phyloP scores from a whole-genome alignment of 768 basidiomycete genomes.

The Fomitopsis serialis region DNA sequence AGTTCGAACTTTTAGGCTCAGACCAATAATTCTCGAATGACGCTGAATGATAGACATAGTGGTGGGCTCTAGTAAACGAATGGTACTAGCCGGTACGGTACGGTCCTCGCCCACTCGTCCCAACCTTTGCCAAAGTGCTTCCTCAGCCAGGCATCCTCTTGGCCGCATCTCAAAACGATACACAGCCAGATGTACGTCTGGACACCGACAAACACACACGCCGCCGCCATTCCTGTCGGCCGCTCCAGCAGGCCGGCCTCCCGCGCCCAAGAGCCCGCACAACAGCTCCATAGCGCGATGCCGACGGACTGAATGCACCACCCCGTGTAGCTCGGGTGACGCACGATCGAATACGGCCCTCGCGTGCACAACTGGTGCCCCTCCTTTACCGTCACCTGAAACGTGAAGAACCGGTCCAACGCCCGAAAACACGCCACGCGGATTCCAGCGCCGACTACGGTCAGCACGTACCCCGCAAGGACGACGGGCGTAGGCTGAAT shows the following conservation, averaged over 20 bases:
- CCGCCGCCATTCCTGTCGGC: conserved; percentile 2
- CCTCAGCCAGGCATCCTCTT: background rate
- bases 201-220: background rate
- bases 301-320: too few species aligned
- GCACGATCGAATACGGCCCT: too few species aligned
- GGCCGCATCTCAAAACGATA: background rate
- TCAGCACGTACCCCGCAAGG: conserved; percentile 8
- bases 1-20: too few species aligned
- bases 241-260: conserved; percentile 8
- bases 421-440: conserved; percentile 18
- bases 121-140: conserved; percentile 6
- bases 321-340: too few species aligned
- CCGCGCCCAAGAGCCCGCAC: conserved; percentile 10
- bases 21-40: too few species aligned
- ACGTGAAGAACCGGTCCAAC: conserved; percentile 24
- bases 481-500: conserved; percentile 10
- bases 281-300: background rate
- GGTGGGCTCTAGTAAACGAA: background rate
- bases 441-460: conserved; percentile 7
- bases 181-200: too few species aligned
- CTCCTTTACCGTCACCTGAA: conserved; percentile 18
- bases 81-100: background rate
- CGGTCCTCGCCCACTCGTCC: conserved; percentile 1
- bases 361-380: conserved; percentile 17
- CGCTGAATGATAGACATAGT: too few species aligned